Evolutionary conservation across 106 monocot genomes (phyloP), one percentile per base, ranked within the genome.

Genomic region (Platanthera guangdongensis): DNA sequence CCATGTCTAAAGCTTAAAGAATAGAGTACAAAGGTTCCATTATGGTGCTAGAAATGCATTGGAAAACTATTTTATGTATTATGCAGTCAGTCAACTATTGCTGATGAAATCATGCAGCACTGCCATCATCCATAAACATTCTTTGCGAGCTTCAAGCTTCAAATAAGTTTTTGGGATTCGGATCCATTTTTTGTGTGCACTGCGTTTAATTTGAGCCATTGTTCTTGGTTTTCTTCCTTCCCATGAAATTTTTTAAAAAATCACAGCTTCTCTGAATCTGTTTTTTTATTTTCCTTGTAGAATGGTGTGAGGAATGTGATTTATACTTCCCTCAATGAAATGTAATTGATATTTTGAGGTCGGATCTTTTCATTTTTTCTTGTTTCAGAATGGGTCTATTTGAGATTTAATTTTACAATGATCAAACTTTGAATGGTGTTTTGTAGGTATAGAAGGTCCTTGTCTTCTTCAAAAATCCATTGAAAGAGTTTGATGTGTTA

Each of bases 401-500:
- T 70, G 47, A 6, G 47, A 15, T 70, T 70, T 14, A 28, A 70
- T 5, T 65, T 65, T 9, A 32, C 28, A 65, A 65, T 65, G 65
- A 65, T 65, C 32, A 32, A n/a, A 10, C 32, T 65, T 65, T 65
- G 65, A 65, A 30, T 32, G 18, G 5, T 32, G 2, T 25, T 65
- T 65, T 65, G 65, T 65, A 65, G 65, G 65, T 65, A 30, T 65
- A 32, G 15, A 70, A 47, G 14, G 6, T 53, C 14, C 0, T 0
- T 70, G 65, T 47, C 47, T 70, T 70, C 16, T 70, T 47, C 70
- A 47, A 70, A 48, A 70, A 13, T 70, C 47, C 47, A 4, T 48
- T 46, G 47, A 70, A 48, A 70, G n/a, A 47, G 47, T 21, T 70
- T 48, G 39, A 70, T 48, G 15, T 48, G 15, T 49, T 51, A 85